Percentiles rank a stretch among this genome's conserved stretches.
Conservation (phyloP, 345 rosid species). For the Euphorbia lathyris region DNA sequence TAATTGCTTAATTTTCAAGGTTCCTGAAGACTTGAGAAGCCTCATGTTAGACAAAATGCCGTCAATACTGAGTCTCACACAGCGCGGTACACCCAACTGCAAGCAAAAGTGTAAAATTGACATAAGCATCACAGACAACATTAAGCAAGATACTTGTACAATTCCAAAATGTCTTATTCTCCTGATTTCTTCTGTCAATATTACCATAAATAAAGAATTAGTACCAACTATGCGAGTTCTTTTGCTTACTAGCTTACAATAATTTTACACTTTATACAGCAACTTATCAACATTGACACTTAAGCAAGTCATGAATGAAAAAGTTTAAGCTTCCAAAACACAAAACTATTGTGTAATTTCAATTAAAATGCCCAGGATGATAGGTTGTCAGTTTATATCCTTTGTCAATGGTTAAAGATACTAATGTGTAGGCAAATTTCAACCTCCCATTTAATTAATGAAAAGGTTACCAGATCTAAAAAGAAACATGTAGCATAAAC, state of each 20-base stretch:
- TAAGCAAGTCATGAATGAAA: not conserved
- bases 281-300: no score
- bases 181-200: not conserved
- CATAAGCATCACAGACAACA: not conserved
- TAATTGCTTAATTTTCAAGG: conserved; percentile 19
- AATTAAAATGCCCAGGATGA: no score
- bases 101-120: not conserved
- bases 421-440: no score
- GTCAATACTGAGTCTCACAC: conserved; percentile 11
- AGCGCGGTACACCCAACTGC: conserved; percentile 27
- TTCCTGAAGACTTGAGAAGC: conserved; percentile 21
- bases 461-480: no score
- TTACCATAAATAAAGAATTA: not conserved
- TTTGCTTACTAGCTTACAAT: no score
- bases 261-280: no score
- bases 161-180: not conserved
- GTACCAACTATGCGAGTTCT: no score
- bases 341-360: not conserved
- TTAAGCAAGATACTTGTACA: not conserved
- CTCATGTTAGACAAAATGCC: conserved; percentile 15
- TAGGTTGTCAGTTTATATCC: no score
- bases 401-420: no score
- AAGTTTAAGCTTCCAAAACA: not conserved
- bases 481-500: no score
- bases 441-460: no score